Conservation (phyloP, 306 rosid genomes). For the Albizia julibrissin region DNA sequence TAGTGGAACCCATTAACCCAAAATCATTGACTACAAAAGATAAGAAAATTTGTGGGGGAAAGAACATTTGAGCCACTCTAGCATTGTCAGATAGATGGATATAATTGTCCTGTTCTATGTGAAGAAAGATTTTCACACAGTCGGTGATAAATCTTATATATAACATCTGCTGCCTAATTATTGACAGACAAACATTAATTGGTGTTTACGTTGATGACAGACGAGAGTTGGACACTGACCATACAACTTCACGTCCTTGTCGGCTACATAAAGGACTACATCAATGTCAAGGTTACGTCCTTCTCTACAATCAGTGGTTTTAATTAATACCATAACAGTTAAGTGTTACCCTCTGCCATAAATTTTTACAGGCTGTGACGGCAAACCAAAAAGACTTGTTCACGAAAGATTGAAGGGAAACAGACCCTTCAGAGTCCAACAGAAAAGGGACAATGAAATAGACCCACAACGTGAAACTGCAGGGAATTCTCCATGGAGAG, state of each 20-base stretch:
- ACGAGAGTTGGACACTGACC: slow-evolving; percentile 36
- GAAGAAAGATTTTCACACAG: slow-evolving; percentile 36
- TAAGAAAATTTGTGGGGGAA: neutral
- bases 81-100: slow-evolving; percentile 6
- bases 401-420: neutral
- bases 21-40: slow-evolving; percentile 19
- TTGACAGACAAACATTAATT: slow-evolving; percentile 38
- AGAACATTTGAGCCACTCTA: slow-evolving; percentile 24
- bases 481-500: neutral
- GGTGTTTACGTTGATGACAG: slow-evolving; percentile 31
- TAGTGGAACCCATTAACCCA: slow-evolving; percentile 16
- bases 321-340: neutral
- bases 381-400: neutral
- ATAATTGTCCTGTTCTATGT: slow-evolving; percentile 8
- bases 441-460: neutral
- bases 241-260: slow-evolving; percentile 42
- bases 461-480: slow-evolving; percentile 11
- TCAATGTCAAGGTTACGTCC: slow-evolving; percentile 36
- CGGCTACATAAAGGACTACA: slow-evolving; percentile 23
- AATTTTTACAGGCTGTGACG: slow-evolving; percentile 7
- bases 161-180: slow-evolving; percentile 27
- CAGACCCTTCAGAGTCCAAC: slow-evolving; percentile 7
- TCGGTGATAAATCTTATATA: neutral
- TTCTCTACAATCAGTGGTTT: slow-evolving; percentile 18
- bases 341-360: slow-evolving; percentile 25